Evolutionary conservation across 2,329 filamentous ascomycete species (phyloP).

Genomic region (Tothia fuscella): DNA sequence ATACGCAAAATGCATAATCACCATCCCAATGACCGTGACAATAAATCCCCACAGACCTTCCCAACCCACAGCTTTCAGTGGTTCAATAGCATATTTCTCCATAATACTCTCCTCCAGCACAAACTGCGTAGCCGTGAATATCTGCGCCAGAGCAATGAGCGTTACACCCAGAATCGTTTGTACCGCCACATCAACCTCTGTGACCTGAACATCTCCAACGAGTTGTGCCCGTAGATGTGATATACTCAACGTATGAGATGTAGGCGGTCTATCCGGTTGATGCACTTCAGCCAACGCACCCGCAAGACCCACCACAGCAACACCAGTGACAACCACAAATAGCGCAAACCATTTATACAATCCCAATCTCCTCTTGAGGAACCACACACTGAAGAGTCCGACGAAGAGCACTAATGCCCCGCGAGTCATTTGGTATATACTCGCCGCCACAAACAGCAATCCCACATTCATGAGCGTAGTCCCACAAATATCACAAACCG

Average conservation of each 20-base stretch:
- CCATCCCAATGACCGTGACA: conserved; percentile 67
- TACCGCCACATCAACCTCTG: conserved; percentile 44
- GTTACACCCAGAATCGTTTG: conserved; percentile 71
- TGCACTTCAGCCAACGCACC: conserved; percentile 70
- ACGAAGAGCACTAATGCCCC: conserved; percentile 93
- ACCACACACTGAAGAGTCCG: conserved; percentile 85
- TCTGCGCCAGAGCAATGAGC: conserved; percentile 84
- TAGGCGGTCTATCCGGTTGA: conserved; percentile 50
- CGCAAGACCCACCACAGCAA: conserved; percentile 79
- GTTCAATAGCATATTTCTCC: conserved; percentile 65
- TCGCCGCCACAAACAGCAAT: conserved; percentile 82
- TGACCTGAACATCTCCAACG: conserved; percentile 21
- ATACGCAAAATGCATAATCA: conserved; percentile 64
- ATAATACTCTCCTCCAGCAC: conserved; percentile 92
- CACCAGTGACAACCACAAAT: conserved; percentile 74
- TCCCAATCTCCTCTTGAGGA: conserved; percentile 66
- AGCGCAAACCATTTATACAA: conserved; percentile 91
- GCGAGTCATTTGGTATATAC: conserved; percentile 97
- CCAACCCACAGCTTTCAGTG: conserved; percentile 88
- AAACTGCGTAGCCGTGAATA: conserved; percentile 95
- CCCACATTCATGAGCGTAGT: conserved; percentile 98
- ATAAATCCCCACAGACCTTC: conserved; percentile 85
- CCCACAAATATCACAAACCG: conserved; percentile 85
- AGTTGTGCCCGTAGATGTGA: background rate
- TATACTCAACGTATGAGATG: conserved; percentile 12